Percentiles rank a stretch among this genome's conserved stretches.
Conservation (phyloP, 1,284 basidiomycete genomes). For the Gomphus sp. region DNA sequence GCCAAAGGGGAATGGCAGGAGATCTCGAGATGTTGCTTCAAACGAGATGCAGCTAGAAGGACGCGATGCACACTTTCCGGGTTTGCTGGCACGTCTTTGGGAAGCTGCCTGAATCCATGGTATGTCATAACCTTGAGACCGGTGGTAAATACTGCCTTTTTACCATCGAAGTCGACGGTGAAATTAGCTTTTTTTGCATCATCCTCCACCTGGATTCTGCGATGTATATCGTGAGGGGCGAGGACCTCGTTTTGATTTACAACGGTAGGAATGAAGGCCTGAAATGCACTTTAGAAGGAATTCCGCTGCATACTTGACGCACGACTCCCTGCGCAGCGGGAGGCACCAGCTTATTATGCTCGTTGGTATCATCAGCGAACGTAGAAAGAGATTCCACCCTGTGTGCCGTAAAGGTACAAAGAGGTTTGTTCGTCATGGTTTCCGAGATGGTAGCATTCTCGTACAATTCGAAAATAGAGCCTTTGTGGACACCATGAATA, state of each 20-base stretch:
- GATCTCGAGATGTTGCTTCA: slow-evolving; percentile 35
- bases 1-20: slow-evolving; percentile 25
- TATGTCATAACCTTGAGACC: neutral
- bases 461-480: slow-evolving; percentile 13
- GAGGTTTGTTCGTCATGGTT: slow-evolving; percentile 11
- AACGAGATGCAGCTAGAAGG: slow-evolving; percentile 34
- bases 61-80: slow-evolving; percentile 23
- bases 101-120: neutral
- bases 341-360: too few relatives aligned
- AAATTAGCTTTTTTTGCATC: neutral
- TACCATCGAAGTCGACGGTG: neutral
- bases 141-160: neutral
- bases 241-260: neutral
- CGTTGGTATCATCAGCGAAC: neutral
- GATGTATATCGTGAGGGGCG: neutral
- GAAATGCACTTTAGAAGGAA: slow-evolving; percentile 22
- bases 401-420: slow-evolving; percentile 41
- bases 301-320: neutral
- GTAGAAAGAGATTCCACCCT: neutral
- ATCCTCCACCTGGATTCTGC: neutral
- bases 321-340: neutral
- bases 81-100: slow-evolving; percentile 23
- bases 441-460: neutral
- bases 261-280: slow-evolving; percentile 8
- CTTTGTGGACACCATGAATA: slow-evolving; percentile 47